phyloP scores from a whole-genome alignment of 306 rosid species.

The Cicer judaicum region DNA sequence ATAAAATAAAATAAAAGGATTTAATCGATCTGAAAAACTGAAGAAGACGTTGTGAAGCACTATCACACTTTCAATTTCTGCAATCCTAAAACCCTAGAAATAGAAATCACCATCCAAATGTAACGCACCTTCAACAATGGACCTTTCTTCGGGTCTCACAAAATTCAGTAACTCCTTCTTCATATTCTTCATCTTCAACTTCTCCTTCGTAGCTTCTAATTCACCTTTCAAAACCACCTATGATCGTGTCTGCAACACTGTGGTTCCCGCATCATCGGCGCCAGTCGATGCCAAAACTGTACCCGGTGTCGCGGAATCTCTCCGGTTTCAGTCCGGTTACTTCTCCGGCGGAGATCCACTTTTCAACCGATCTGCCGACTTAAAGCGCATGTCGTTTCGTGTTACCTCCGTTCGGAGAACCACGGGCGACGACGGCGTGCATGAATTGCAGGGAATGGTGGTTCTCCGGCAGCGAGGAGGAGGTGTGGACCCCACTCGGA shows the following conservation, averaged over 20 bases:
- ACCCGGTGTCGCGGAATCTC: conserved; percentile 36
- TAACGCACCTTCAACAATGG: conserved; percentile 47
- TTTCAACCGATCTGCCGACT: conserved; percentile 45
- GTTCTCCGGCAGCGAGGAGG: conserved; percentile 41
- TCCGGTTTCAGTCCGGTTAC: conserved; percentile 52
- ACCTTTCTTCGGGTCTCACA: conserved; percentile 33
- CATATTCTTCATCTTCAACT: conserved; percentile 35
- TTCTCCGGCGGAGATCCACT: conserved; percentile 69
- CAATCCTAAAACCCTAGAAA: conserved; percentile 26
- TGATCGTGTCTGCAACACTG: conserved; percentile 54
- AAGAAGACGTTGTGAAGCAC: too few relatives aligned
- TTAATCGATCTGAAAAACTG: too few relatives aligned
- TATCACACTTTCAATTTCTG: too few relatives aligned
- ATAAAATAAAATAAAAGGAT: too few relatives aligned
- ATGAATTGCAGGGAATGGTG: conserved; percentile 49
- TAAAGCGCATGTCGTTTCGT: conserved; percentile 37
- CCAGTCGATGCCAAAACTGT: neutral
- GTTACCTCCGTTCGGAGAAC: conserved; percentile 41
- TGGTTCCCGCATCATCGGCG: conserved; percentile 52
- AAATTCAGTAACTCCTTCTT: conserved; percentile 35
- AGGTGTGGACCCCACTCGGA: neutral
- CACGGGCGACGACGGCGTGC: conserved; percentile 45
- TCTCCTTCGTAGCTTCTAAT: conserved; percentile 20
- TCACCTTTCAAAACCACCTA: conserved; percentile 43
- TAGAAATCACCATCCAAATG: conserved; percentile 30